These are phyloP conservation scores for Chloromonas sp. DNA, from an alignment of 163 green algal genomes.

Conservation along the genomic window DNA sequence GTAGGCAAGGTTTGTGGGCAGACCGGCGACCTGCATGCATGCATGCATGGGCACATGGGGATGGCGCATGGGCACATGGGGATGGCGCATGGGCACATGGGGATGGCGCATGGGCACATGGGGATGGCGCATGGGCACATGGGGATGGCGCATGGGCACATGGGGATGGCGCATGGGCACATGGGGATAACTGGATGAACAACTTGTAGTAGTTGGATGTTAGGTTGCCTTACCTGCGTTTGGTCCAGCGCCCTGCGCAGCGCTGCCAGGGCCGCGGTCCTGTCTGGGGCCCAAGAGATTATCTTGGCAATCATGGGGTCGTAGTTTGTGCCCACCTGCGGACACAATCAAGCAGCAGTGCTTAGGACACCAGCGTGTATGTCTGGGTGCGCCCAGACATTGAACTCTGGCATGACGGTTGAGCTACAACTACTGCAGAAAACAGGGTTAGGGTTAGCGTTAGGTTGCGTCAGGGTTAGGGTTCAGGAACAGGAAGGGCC, in stretches of 20 bases:
- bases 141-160: no score
- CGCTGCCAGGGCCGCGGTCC: slow-evolving; percentile 20
- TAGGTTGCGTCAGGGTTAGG: no score
- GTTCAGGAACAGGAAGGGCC: no score
- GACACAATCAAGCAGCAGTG: neutral
- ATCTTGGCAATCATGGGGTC: slow-evolving; percentile 90
- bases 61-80: neutral
- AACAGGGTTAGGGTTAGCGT: neutral
- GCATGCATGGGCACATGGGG: neutral
- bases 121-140: neutral
- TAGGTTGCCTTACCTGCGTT: slow-evolving; percentile 23
- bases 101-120: neutral
- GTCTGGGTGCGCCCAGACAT: no score
- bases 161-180: no score
- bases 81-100: neutral
- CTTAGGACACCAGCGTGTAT: neutral
- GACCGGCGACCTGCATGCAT: slow-evolving; percentile 52
- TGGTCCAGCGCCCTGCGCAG: slow-evolving; percentile 30
- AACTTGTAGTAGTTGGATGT: no score
- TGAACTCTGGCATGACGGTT: no score
- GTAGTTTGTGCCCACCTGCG: slow-evolving; percentile 71
- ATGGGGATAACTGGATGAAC: no score
- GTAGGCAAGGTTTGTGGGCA: slow-evolving; percentile 70
- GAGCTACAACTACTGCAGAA: no score
- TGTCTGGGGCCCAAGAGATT: slow-evolving; percentile 17